A percentile compares a stretch with the other conserved stretches of the same genome.
phyloP scores from a whole-genome alignment of 345 rosid species.

The Gossypium thurberi region DNA sequence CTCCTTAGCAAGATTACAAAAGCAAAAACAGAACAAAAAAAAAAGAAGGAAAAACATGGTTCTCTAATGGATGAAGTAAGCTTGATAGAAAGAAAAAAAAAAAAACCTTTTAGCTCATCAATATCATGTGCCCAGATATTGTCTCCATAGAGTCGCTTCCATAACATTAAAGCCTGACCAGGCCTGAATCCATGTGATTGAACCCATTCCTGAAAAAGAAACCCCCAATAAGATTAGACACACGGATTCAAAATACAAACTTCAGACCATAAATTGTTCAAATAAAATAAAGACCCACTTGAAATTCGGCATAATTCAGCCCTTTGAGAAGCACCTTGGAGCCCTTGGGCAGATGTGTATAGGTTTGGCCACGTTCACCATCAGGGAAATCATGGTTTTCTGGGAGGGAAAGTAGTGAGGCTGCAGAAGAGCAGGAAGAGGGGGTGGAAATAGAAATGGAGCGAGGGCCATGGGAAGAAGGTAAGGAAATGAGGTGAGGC shows the following conservation, averaged over 20 bases:
- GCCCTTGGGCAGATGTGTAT: constrained; percentile 15
- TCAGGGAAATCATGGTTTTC: constrained; percentile 10
- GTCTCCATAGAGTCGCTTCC: constrained; percentile 87
- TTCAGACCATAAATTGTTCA: not conserved
- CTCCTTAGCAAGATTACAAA: not conserved
- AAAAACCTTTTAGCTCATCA: constrained; percentile 66
- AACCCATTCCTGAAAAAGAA: constrained; percentile 67
- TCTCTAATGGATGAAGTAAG: not conserved
- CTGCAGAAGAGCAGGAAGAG: constrained; percentile 17
- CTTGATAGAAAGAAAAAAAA: not conserved
- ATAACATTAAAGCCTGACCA: constrained; percentile 90
- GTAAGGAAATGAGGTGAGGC: constrained; percentile 8
- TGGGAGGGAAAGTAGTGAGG: constrained; percentile 4
- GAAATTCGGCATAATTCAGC: constrained; percentile 58
- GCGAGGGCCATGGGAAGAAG: constrained; percentile 20
- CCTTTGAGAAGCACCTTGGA: constrained; percentile 62
- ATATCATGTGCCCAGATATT: constrained; percentile 54
- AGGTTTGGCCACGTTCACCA: constrained; percentile 12
- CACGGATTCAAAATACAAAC: not conserved
- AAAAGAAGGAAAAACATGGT: not conserved
- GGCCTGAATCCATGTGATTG: constrained; percentile 74
- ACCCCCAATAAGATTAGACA: not conserved
- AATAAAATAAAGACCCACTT: constrained; percentile 31
- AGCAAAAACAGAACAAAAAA: not conserved
- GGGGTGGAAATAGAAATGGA: constrained; percentile 18